phyloP scores from a whole-genome alignment of 805 yeast genomes.

The Hanseniaspora mollemarum region DNA sequence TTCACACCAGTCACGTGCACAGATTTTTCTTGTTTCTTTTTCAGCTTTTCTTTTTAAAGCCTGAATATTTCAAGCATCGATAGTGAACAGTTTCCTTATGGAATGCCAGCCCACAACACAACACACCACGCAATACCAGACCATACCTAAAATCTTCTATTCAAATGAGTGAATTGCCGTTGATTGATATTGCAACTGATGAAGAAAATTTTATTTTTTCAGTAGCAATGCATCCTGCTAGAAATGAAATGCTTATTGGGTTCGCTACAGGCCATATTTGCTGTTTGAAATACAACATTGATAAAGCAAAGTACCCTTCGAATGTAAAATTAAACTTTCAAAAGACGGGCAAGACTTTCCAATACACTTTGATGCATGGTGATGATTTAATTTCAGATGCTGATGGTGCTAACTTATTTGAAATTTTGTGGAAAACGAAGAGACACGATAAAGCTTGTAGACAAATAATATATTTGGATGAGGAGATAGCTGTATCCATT shows the following conservation, averaged over 20 bases:
- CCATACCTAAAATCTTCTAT: neutral
- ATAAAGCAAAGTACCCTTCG: neutral
- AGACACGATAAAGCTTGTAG: constrained; percentile 87
- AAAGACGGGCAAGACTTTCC: constrained; percentile 36
- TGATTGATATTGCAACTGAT: constrained; percentile 32
- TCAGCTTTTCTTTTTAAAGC: constrained; percentile 1
- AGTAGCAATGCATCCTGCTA: constrained; percentile 64
- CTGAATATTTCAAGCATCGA: too few species aligned
- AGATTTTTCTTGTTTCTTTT: neutral
- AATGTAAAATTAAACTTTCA: constrained; percentile 1
- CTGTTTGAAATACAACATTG: constrained; percentile 41
- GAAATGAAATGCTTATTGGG: constrained; percentile 55
- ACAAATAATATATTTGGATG: constrained; percentile 33
- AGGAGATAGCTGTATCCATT: constrained; percentile 45
- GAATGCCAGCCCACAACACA: too few species aligned
- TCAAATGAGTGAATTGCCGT: constrained; percentile 21
- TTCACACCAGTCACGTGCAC: too few species aligned
- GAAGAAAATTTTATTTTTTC: constrained; percentile 57
- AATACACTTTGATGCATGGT: constrained; percentile 13
- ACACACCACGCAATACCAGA: neutral
- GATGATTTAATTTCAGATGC: constrained; percentile 18
- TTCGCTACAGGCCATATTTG: constrained; percentile 71
- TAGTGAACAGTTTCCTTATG: too few species aligned
- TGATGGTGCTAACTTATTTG: constrained; percentile 19
- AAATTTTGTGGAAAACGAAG: constrained; percentile 63